These are phyloP conservation scores for Barbatosphaeria neglecta DNA, from an alignment of 495 filamentous ascomycete genomes.

Conservation along the genomic window DNA sequence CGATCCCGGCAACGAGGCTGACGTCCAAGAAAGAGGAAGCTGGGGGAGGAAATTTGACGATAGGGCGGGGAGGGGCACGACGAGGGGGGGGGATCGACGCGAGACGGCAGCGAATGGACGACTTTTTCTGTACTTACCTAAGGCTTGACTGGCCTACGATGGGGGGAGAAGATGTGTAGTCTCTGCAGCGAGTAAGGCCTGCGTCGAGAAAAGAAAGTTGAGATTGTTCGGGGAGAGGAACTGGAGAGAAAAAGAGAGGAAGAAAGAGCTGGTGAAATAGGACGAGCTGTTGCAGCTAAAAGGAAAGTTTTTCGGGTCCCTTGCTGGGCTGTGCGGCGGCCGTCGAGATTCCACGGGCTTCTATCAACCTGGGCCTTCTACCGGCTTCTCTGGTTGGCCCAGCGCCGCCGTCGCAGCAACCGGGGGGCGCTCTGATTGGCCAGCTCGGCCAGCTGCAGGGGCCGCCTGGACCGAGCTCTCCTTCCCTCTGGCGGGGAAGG, in stretches of 20 bases:
- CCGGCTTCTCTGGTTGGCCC: constrained; percentile 21
- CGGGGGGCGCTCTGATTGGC: constrained; percentile 12
- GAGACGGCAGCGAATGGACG: too few species aligned
- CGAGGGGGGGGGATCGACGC: not conserved
- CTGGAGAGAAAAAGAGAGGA: constrained; percentile 3
- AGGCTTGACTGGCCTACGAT: too few species aligned
- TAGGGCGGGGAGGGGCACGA: not conserved
- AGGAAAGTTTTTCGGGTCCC: constrained; percentile 16
- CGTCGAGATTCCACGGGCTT: constrained; percentile 27
- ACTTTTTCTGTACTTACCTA: too few species aligned
- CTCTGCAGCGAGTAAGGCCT: not conserved
- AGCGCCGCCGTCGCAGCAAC: constrained; percentile 18
- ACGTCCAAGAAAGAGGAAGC: too few species aligned
- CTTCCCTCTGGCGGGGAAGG: constrained; percentile 1
- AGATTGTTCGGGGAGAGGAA: constrained; percentile 11
- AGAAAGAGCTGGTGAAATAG: not conserved
- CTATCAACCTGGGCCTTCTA: constrained; percentile 21
- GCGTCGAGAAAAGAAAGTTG: constrained; percentile 5
- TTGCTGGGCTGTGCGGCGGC: too few species aligned
- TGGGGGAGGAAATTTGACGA: too few species aligned
- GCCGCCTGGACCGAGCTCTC: constrained; percentile 8
- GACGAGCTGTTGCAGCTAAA: constrained; percentile 21
- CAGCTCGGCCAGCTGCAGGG: constrained; percentile 1
- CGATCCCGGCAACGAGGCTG: not conserved
- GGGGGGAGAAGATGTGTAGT: not conserved